Evolutionary conservation across 2,329 filamentous ascomycete species (phyloP).

Genomic region (Annulohypoxylon truncatum): DNA sequence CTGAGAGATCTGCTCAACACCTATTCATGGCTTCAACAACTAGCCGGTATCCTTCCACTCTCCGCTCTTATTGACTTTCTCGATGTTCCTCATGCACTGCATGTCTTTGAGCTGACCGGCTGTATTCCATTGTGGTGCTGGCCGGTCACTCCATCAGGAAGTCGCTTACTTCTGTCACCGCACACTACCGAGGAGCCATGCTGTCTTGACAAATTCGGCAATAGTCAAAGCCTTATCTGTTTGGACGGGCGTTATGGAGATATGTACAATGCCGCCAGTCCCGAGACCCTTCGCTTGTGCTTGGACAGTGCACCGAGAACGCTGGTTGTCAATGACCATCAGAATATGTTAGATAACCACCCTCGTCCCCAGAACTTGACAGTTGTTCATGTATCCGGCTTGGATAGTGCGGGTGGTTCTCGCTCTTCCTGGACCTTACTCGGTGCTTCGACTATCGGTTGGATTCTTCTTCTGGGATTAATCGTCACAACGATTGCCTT

Average conservation of each 20-base stretch:
- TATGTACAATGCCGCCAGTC: neutral
- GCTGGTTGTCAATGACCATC: neutral
- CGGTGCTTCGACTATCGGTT: neutral
- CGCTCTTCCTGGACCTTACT: neutral
- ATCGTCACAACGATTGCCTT: neutral
- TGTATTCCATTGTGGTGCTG: neutral
- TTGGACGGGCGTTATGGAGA: neutral
- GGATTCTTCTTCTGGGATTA: neutral
- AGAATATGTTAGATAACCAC: neutral
- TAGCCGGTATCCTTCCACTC: neutral
- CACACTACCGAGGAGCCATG: neutral
- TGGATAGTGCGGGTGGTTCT: neutral
- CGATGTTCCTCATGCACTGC: neutral
- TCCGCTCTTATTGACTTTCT: neutral
- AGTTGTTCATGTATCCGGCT: neutral
- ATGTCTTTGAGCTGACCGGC: neutral
- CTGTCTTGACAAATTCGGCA: neutral
- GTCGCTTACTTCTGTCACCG: neutral
- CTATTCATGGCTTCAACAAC: neutral
- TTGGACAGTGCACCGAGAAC: neutral
- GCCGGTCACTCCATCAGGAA: neutral
- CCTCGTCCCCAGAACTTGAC: neutral
- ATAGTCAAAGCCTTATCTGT: constrained; percentile 1
- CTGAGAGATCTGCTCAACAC: neutral
- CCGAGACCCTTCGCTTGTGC: neutral